Percentiles rank a stretch among this genome's conserved stretches.
These are phyloP conservation scores for Podospora anserina DNA, from an alignment of 495 filamentous ascomycete species.

Conservation along the genomic window DNA sequence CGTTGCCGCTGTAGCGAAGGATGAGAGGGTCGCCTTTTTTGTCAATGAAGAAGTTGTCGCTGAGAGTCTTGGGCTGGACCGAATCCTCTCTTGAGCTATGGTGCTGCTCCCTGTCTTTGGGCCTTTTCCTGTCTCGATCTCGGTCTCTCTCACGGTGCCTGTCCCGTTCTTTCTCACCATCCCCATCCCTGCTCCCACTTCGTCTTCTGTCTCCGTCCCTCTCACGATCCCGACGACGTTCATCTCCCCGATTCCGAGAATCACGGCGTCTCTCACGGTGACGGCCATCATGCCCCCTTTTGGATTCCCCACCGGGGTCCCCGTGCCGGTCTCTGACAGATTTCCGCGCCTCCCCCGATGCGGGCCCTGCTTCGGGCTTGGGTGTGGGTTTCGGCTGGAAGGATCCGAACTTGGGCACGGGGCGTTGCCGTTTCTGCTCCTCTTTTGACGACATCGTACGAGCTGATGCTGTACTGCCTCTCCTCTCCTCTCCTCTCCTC, in stretches of 20 bases:
- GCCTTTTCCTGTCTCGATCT: constrained; percentile 2
- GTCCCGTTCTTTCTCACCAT: constrained; percentile 2
- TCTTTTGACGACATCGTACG: constrained; percentile 33
- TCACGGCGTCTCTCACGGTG: neutral
- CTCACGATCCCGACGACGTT: neutral
- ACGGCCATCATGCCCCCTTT: constrained; percentile 1
- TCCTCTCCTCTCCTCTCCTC: neutral
- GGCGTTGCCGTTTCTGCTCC: constrained; percentile 25
- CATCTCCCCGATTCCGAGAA: neutral
- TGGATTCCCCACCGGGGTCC: neutral
- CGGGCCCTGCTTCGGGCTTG: neutral
- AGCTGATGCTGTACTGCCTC: neutral
- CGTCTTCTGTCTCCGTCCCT: neutral
- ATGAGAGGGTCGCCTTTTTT: constrained; percentile 46
- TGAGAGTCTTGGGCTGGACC: neutral
- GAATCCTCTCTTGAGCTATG: neutral
- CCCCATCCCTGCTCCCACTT: constrained; percentile 22
- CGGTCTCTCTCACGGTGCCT: constrained; percentile 2
- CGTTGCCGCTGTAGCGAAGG: constrained; percentile 40
- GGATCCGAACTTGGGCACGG: constrained; percentile 64
- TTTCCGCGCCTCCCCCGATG: constrained; percentile 8
- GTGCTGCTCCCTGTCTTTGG: constrained; percentile 3
- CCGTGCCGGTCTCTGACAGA: constrained; percentile 3
- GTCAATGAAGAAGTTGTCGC: constrained; percentile 38
- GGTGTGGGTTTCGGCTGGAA: constrained; percentile 55